Evolutionary conservation across 2,329 filamentous ascomycete species (phyloP).

Genomic region (Ustilaginoidea virens): DNA sequence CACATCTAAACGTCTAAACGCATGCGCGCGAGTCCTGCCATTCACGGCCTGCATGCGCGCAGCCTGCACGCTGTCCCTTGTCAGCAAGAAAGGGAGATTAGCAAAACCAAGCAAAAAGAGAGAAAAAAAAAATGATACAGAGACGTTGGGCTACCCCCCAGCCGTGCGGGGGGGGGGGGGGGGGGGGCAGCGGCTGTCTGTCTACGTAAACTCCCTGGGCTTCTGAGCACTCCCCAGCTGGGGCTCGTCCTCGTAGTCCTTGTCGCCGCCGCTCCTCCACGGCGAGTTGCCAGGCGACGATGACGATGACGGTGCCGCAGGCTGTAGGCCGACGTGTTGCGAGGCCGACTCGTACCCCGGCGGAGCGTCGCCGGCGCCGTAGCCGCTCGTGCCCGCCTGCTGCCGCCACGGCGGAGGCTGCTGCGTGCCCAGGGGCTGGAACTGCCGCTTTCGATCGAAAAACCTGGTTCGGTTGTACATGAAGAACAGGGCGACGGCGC

Average conservation of each 20-base stretch:
- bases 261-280: constrained; percentile 10
- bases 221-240: constrained; percentile 15
- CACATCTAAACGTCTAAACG: too few relatives aligned
- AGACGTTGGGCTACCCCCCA: too few relatives aligned
- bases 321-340: constrained; percentile 15
- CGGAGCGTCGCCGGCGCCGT: constrained; percentile 13
- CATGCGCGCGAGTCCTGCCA: too few relatives aligned
- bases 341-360: constrained; percentile 19
- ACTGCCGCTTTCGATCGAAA: constrained; percentile 8
- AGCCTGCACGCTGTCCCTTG: too few relatives aligned
- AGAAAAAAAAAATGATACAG: too few relatives aligned
- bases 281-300: constrained; percentile 11
- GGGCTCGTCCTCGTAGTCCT: constrained; percentile 16
- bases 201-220: constrained; percentile 17
- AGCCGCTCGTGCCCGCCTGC: too few relatives aligned
- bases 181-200: too few relatives aligned
- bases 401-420: constrained; percentile 16
- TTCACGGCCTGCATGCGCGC: too few relatives aligned
- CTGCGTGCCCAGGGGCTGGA: constrained; percentile 8
- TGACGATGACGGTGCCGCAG: constrained; percentile 9
- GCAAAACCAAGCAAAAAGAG: too few relatives aligned
- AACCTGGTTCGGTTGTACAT: constrained; percentile 15
- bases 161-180: too few relatives aligned
- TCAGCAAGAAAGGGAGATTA: too few relatives aligned
- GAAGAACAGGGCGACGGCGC: constrained; percentile 21